Base-by-base conservation (phyloP, 2,329 filamentous ascomycete species). In the Penicillium sp. region DNA sequence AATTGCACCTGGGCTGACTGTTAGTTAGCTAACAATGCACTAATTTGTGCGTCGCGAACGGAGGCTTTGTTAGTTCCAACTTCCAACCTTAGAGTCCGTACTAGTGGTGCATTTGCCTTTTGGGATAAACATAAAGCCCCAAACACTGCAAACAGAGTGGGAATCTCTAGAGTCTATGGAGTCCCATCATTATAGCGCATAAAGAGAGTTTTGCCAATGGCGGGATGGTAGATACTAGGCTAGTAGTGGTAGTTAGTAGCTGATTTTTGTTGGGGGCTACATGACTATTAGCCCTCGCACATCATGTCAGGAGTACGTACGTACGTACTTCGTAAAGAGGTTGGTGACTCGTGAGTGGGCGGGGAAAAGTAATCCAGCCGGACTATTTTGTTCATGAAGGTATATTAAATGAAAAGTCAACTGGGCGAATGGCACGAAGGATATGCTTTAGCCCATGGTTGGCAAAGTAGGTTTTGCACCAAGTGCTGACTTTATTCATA, bases 1-100 rank as follows among this genome's bases (percentile, higher is more conserved):
- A 30, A 33, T 55, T 42, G 33, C 33, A 47, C n/a, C 38, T 42
- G 45, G 33, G 35, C 45, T 48, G 40, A 55, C 8, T 38, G 43
- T 24, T 42, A 43, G 20, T 20, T 42, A 42, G n/a, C 18, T 55
- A 55, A n/a, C n/a, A n/a, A n/a, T n/a, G 45, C 30, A 45, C 38
- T 23, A 28, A 47, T 23, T 55, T 55, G 52, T 18, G 4, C 5
- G 12, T 55, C 14, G 45, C n/a, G 26, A 35, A 33, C 35, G 48
- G 33, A 33, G 45, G 20, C 18, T 42, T 55, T 30, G 45, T 48
- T 21, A 55, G 45, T 14, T 40, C 33, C 18, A 55, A 24, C 33
- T 35, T 5, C 8, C 30, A 35, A 35, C 30, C 3, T 35, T 35
- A 35, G 30, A 16, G 30, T 35, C 14, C 3, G 9, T 33, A 33